Conservation (phyloP, 2,329 filamentous ascomycete species). For the Endocalyx cinctus region DNA sequence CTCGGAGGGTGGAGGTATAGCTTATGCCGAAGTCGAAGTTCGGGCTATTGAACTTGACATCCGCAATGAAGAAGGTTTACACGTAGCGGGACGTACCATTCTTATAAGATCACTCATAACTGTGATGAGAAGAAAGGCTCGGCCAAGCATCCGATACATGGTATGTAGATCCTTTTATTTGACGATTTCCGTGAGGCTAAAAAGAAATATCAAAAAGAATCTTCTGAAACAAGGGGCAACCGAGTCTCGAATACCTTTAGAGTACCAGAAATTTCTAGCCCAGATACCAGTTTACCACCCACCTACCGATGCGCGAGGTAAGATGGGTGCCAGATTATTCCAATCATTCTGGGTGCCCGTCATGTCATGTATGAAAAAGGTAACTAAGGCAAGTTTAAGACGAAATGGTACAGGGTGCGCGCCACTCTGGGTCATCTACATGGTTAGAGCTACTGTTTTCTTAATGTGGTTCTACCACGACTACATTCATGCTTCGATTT, state of each 20-base stretch:
- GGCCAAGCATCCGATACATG: constrained; percentile 8
- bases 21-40: no score
- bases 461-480: constrained; percentile 10
- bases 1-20: constrained; percentile 11
- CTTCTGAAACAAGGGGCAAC: constrained; percentile 4
- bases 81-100: no score
- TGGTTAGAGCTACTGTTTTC: constrained; percentile 4
- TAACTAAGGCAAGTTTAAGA: constrained; percentile 4
- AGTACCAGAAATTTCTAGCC: constrained; percentile 5
- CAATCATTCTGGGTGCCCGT: constrained; percentile 6
- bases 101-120: constrained; percentile 2
- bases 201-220: constrained; percentile 3
- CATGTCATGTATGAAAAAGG: constrained; percentile 6
- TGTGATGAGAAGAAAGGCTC: constrained; percentile 2
- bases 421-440: constrained; percentile 1
- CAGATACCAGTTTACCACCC: constrained; percentile 5
- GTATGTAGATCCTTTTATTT: no score
- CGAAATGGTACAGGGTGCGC: constrained; percentile 2
- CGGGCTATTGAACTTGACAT: no score
- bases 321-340: constrained; percentile 8
- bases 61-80: no score
- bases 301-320: not conserved
- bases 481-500: constrained; percentile 6
- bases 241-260: constrained; percentile 3
- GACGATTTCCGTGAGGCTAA: no score